phyloP scores from a whole-genome alignment of 2,329 filamentous ascomycete species.

The Phialophora expanda region DNA sequence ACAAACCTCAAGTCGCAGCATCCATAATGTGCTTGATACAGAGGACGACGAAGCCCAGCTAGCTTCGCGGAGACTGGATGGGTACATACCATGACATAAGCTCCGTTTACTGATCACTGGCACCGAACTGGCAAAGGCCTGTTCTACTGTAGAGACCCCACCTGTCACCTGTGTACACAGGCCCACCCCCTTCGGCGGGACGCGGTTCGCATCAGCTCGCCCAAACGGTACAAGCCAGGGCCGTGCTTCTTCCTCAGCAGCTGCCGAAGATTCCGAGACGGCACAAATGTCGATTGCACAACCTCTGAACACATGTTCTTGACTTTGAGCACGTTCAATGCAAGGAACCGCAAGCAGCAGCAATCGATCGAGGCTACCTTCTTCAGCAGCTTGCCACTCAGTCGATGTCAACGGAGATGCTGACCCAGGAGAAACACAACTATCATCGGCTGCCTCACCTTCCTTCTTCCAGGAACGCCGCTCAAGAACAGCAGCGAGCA shows the following conservation, averaged over 20 bases:
- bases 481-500: not conserved
- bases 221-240: not conserved
- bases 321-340: not conserved
- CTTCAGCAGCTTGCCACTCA: not conserved
- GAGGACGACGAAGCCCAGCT: not conserved
- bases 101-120: not conserved
- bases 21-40: not conserved
- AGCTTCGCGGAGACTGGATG: not conserved
- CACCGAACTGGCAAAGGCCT: not conserved
- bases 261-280: not conserved
- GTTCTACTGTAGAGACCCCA: too few relatives aligned
- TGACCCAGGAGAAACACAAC: not conserved
- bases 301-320: not conserved
- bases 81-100: not conserved
- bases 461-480: not conserved
- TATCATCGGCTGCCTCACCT: slow-evolving; percentile 8
- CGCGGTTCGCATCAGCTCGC: too few relatives aligned
- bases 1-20: not conserved
- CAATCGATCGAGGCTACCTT: not conserved
- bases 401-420: not conserved
- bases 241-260: not conserved
- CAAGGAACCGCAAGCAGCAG: not conserved
- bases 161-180: too few relatives aligned
- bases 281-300: not conserved
- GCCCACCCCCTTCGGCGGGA: too few relatives aligned